Evolutionary conservation across 495 filamentous ascomycete genomes (phyloP).

Genomic region (Aspergillus bridgeri): DNA sequence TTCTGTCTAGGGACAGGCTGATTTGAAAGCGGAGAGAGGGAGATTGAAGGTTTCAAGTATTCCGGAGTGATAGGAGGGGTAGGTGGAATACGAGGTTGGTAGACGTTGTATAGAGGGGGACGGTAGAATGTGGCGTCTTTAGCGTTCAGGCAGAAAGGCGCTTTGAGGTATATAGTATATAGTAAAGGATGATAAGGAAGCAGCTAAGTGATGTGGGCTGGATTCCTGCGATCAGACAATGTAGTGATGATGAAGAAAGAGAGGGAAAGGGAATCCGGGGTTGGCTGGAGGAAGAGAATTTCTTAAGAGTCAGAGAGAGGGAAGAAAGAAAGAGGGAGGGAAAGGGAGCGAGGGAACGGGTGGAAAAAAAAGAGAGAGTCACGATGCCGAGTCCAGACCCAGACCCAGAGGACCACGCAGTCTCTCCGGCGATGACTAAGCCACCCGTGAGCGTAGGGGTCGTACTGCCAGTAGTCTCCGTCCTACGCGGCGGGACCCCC

Average conservation of each 20-base stretch:
- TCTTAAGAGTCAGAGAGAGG: slow-evolving; percentile 1
- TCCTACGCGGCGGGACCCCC: slow-evolving; percentile 12
- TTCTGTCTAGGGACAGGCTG: neutral
- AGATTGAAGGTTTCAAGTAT: too few relatives aligned
- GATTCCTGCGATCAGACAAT: neutral
- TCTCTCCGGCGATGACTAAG: too few relatives aligned
- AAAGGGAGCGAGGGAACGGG: slow-evolving; percentile 1
- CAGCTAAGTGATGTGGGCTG: neutral
- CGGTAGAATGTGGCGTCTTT: neutral
- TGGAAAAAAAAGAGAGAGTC: slow-evolving; percentile 5
- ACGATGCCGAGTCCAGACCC: neutral
- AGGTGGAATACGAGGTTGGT: neutral
- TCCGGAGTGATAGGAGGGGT: neutral
- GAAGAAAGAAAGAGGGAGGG: slow-evolving; percentile 1
- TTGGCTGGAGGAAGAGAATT: slow-evolving; percentile 1
- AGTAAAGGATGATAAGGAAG: neutral
- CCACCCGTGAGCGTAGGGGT: too few relatives aligned
- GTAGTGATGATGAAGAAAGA: neutral
- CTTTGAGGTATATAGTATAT: neutral
- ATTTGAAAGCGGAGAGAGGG: too few relatives aligned
- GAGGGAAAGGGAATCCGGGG: neutral
- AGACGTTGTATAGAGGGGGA: neutral
- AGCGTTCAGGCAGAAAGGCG: neutral
- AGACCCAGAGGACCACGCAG: neutral
- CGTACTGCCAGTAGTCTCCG: neutral